These are phyloP conservation scores for Debaryomyces singareniensis DNA, from an alignment of 1,139 yeast species.

Conservation along the genomic window DNA sequence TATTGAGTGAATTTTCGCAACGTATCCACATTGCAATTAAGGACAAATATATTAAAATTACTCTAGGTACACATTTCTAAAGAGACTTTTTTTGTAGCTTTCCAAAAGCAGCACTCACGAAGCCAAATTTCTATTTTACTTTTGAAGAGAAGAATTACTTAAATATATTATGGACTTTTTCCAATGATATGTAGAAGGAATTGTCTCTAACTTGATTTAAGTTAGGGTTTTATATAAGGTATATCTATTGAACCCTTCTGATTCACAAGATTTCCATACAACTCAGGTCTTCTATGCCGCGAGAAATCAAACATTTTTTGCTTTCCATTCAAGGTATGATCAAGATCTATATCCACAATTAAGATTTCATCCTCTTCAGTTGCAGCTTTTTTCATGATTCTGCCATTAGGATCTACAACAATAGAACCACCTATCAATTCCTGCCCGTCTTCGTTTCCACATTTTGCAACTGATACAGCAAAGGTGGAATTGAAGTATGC, in stretches of 20 bases:
- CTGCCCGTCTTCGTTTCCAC: constrained; percentile 26
- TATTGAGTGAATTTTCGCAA: not conserved
- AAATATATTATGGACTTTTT: not conserved
- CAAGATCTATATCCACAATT: constrained; percentile 23
- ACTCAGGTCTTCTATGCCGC: constrained; percentile 26
- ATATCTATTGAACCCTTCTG: constrained; percentile 10
- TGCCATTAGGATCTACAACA: constrained; percentile 25
- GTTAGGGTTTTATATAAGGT: too few relatives aligned
- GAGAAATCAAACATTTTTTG: constrained; percentile 24
- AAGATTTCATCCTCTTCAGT: constrained; percentile 24
- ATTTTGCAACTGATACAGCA: constrained; percentile 24
- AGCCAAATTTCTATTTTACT: not conserved
- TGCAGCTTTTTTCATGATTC: constrained; percentile 21
- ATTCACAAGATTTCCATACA: constrained; percentile 15
- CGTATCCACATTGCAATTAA: not conserved
- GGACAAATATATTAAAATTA: not conserved
- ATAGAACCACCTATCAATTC: constrained; percentile 24
- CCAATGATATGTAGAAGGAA: too few relatives aligned
- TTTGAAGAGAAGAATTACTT: not conserved
- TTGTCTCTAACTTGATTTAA: too few relatives aligned
- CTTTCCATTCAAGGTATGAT: constrained; percentile 22
- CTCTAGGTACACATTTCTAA: not conserved
- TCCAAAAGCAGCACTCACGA: too few relatives aligned
- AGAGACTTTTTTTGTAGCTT: not conserved
- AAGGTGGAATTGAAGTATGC: constrained; percentile 23